Conservation (phyloP, 805 yeast genomes). For the Yarrowia yakushimensis region DNA sequence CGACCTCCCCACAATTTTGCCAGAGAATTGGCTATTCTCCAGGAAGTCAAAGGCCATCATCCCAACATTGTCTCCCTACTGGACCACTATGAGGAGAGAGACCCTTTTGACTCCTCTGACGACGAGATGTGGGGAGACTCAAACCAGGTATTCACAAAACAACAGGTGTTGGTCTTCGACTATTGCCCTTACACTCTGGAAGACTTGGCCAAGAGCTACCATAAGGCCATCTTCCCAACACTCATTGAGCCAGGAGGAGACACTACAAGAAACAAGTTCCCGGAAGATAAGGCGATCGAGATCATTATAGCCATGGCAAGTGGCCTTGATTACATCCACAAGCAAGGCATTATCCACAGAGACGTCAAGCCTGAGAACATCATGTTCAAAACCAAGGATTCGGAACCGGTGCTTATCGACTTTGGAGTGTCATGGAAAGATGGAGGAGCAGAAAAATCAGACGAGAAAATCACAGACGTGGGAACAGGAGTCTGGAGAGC, state of each 20-base stretch:
- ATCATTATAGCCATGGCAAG: conserved; percentile 39
- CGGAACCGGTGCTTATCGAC: conserved; percentile 48
- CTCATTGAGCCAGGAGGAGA: conserved; percentile 30
- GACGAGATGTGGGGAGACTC: conserved; percentile 35
- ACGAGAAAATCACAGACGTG: conserved; percentile 49
- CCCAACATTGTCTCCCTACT: conserved; percentile 32
- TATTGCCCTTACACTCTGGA: conserved; percentile 40
- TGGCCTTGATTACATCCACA: conserved; percentile 65
- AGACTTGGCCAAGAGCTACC: conserved; percentile 37
- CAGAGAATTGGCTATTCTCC: conserved; percentile 45
- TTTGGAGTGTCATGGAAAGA: conserved; percentile 62
- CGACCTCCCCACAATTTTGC: conserved; percentile 52
- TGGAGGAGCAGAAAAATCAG: conserved; percentile 37
- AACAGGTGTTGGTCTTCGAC: conserved; percentile 19
- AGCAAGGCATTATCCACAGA: conserved; percentile 62
- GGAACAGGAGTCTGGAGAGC: conserved; percentile 67
- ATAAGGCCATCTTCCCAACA: conserved; percentile 39
- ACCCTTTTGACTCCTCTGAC: conserved; percentile 31
- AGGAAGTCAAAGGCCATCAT: conserved; percentile 27
- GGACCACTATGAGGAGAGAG: conserved; percentile 30
- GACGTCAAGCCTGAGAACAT: conserved; percentile 67
- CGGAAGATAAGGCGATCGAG: conserved; percentile 36
- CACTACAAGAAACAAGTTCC: conserved; percentile 40
- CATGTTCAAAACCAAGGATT: conserved; percentile 44
- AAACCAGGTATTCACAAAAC: conserved; percentile 43